Evolutionary conservation across 768 basidiomycete species (phyloP).

Genomic region (Panaeolus papilionaceus): DNA sequence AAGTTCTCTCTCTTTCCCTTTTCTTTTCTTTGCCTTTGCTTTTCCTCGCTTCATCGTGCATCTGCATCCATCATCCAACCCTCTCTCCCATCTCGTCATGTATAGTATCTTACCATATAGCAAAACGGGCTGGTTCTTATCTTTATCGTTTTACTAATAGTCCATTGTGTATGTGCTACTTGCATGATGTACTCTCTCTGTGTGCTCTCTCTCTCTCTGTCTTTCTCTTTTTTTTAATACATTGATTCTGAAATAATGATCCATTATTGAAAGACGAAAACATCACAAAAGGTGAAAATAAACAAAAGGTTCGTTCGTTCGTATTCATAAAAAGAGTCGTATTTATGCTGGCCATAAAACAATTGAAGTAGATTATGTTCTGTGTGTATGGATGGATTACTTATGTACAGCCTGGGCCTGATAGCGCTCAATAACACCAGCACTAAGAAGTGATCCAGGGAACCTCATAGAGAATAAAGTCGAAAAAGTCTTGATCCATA

Average conservation of each 20-base stretch:
- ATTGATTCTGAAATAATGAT: slow-evolving; percentile 15
- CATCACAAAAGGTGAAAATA: not conserved
- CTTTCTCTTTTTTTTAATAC: slow-evolving; percentile 25
- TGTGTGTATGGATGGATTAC: slow-evolving; percentile 2
- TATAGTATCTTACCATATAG: slow-evolving; percentile 50
- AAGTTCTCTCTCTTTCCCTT: slow-evolving; percentile 19
- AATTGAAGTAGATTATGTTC: not conserved
- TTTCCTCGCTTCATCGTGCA: slow-evolving; percentile 3
- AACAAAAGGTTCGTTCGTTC: not conserved
- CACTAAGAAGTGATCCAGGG: slow-evolving; percentile 80
- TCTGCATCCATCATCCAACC: slow-evolving; percentile 27
- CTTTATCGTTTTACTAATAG: slow-evolving; percentile 67
- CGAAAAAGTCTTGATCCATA: slow-evolving; percentile 95
- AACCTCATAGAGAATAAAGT: slow-evolving; percentile 94
- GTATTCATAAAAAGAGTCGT: not conserved
- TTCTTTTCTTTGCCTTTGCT: not conserved
- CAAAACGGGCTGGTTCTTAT: slow-evolving; percentile 62
- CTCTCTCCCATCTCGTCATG: slow-evolving; percentile 47
- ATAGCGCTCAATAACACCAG: slow-evolving; percentile 27
- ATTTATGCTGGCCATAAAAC: not conserved
- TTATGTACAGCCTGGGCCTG: slow-evolving; percentile 16
- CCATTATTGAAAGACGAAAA: not conserved
- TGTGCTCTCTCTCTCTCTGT: slow-evolving; percentile 23
- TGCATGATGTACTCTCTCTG: slow-evolving; percentile 17
- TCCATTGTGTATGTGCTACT: slow-evolving; percentile 32